Percentiles rank a stretch among this genome's conserved stretches.
These are phyloP conservation scores for Mycena belliarum DNA, from an alignment of 768 basidiomycete species.

Conservation along the genomic window DNA sequence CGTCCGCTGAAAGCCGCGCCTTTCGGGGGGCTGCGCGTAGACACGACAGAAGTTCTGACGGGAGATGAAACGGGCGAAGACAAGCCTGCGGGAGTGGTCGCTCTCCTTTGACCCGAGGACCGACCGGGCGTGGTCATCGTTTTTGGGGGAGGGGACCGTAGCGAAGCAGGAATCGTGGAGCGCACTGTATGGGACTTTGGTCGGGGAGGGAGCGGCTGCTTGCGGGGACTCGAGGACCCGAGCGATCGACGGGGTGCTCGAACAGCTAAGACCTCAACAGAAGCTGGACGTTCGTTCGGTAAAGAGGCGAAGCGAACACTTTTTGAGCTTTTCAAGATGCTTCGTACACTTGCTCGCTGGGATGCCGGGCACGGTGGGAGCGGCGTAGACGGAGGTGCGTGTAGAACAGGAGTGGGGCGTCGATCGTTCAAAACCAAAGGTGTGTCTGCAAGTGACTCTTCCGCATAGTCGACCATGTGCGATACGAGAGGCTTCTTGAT, in stretches of 20 bases:
- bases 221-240: conserved; percentile 13
- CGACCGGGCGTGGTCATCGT: conserved; percentile 1
- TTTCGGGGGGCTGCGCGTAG: conserved; percentile 6
- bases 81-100: conserved; percentile 3
- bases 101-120: conserved; percentile 4
- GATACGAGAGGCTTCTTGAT: conserved; percentile 21
- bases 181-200: conserved; percentile 13
- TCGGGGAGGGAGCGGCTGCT: conserved; percentile 4
- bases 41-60: background rate
- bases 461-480: conserved; percentile 18
- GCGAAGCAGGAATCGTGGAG: conserved; percentile 10
- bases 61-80: conserved; percentile 7
- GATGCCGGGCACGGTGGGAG: conserved; percentile 24
- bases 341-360: conserved; percentile 27
- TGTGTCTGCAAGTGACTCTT: conserved; percentile 15
- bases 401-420: conserved; percentile 13
- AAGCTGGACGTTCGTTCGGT: conserved; percentile 23
- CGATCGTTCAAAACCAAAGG: background rate
- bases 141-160: conserved; percentile 19
- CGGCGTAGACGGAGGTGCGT: conserved; percentile 25
- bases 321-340: conserved; percentile 41
- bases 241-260: conserved; percentile 13
- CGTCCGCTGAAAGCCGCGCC: conserved; percentile 24
- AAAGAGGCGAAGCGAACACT: conserved; percentile 46
- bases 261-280: background rate